Evolutionary conservation across 108 stramenopile genomes (phyloP), one percentile per base, ranked within the genome.

Genomic region (Pseudonitzschia delicatissima): DNA sequence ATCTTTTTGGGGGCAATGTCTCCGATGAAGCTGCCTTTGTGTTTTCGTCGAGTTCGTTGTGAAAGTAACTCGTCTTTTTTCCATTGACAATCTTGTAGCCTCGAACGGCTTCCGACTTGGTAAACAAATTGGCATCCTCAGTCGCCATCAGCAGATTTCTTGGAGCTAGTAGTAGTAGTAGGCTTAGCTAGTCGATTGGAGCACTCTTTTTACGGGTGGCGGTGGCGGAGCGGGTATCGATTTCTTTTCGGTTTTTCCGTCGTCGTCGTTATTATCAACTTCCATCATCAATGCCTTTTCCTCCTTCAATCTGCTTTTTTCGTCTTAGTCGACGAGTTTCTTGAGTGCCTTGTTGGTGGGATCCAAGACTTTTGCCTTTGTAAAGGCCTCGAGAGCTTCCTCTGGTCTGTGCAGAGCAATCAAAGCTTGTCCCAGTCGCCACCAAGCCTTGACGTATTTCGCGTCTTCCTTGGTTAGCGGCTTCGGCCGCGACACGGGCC

Each of bases 41-140:
- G 63, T 98, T 92, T 48, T 96, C 96, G 28, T 88, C 81, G n/a
- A 96, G 84, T 76, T 96, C 96, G 67, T 95, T 87, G 84, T 97
- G 92, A 75, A 98, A 98, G 67, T 88, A 98, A 18, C 91, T 91
- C 44, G 97, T 98, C 68, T 90, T 94, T 67, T 93, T 95, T 26
- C 97, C 97, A 67, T 96, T 96, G 49, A 92, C 92, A 23, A 93
- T 81, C 81, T 97, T 97, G 88, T 98, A 98, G 21, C 97, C 97
- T n/a, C 89, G 82, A 28, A 95, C 79, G 40, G 84, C 74, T 66
- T 93, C 92, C 6, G 88, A 87, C 51, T 83, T 85, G 9, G 88
- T 83, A 61, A 92, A 92, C 23, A 69, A 40, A 37, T 66, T 72
- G 21, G 69, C 69, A 37, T 73, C 77, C 39, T 82, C 84, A 15